Percentiles rank a stretch among this genome's conserved stretches.
phyloP scores from a whole-genome alignment of 192 early-diverging fungal species.

The Backusella luteola region DNA sequence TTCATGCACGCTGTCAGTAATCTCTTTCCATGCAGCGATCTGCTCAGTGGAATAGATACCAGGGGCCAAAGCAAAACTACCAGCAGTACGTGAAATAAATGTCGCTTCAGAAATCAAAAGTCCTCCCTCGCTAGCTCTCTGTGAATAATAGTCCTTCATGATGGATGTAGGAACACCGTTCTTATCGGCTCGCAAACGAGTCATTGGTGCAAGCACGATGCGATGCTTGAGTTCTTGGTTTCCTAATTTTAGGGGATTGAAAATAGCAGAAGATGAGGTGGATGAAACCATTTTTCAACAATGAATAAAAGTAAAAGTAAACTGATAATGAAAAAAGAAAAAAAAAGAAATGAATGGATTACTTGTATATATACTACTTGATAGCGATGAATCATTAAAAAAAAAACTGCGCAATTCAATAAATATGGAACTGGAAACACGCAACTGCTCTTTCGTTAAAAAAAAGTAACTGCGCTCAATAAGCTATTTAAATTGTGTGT shows the following conservation, averaged over 20 bases:
- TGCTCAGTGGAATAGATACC: constrained; percentile 42
- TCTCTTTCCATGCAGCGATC: constrained; percentile 45
- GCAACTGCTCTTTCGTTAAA: background rate
- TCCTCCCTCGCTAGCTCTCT: constrained; percentile 15
- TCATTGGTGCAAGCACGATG: constrained; percentile 22
- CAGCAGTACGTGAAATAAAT: background rate
- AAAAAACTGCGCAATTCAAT: background rate
- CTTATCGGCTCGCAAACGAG: constrained; percentile 19
- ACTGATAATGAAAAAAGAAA: background rate
- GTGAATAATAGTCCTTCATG: constrained; percentile 14
- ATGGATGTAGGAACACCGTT: background rate
- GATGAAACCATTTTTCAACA: background rate
- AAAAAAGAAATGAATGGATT: background rate
- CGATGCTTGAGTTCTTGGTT: constrained; percentile 9
- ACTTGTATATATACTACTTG: background rate
- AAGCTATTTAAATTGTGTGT: no score
- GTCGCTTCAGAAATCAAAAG: constrained; percentile 12
- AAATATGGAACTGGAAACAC: background rate
- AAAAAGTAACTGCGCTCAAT: background rate
- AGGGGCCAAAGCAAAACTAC: constrained; percentile 24
- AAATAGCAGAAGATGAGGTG: constrained; percentile 12
- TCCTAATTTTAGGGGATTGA: constrained; percentile 23
- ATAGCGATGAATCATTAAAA: background rate
- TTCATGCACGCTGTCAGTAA: constrained; percentile 54
- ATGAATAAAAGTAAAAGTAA: background rate